Base-by-base conservation (phyloP, 352 stramenopile species). In the Albugo laibachii region DNA sequence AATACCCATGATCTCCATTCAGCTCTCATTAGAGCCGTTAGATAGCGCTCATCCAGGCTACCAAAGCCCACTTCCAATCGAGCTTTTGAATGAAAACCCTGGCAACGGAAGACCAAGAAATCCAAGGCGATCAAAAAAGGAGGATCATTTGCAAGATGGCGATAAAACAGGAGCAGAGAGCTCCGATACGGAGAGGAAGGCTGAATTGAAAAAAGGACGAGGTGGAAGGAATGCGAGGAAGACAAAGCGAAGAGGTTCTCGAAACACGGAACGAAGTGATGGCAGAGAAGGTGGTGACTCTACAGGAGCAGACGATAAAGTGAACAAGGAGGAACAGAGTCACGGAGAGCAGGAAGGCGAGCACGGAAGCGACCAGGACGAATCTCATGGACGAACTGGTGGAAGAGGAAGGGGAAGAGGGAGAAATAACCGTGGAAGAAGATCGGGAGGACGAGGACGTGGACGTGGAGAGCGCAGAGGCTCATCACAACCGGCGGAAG, bases 1-100 rank as follows among this genome's bases (percentile, higher is more conserved):
- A 38, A 79, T 88, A 45, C 70, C 78, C 1, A 66, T 69, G 36
- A 88, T 91, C 48, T 71, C 62, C 24, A 83, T 91, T 48, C 54
- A 74, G 43, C 48, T 91, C 27, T 83, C 75, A 21, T 59, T 86
- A 39, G 66, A 86, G 19, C 44, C 59, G 41, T 41, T 88, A 56
- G 61, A 85, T 47, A 62, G 52, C 41, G 55, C 60, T 3, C 59
- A 84, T 24, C 57, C 67, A 6, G 73, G 72, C 3, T 88, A 88
- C 52, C 75, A 86, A 51, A 74, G 62, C 46, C 78, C 75, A 31
- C 73, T 91, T 19, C 65, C 75, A 5, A 50, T 52, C 8, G 38
- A 43, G 20, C 38, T 43, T 19, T 19, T 43, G 38, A 18, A 48
- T 16, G 13, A 34, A n/a, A 53, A 43, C 10, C 24, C 24, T 3